A percentile compares a stretch with the other conserved stretches of the same genome.
Evolutionary conservation across 495 filamentous ascomycete species (phyloP).

Genomic region (Saxophila tyrrhenica): DNA sequence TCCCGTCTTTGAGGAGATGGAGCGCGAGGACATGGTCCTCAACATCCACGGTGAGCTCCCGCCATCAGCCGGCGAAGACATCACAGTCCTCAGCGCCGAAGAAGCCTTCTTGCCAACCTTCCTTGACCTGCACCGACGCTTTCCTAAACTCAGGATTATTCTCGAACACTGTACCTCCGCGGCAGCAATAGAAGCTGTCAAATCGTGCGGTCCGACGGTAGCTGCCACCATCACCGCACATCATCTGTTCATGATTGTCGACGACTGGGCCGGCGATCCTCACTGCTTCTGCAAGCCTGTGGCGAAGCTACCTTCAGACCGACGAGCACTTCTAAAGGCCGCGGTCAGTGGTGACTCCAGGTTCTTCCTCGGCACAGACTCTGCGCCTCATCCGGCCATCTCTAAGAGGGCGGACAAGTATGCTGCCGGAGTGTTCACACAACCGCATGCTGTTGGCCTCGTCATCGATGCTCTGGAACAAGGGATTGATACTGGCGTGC

Average conservation of each 20-base stretch:
- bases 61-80: conserved; percentile 31
- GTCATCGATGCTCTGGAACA: conserved; percentile 65
- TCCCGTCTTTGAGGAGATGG: conserved; percentile 72
- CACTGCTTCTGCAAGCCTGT: conserved; percentile 76
- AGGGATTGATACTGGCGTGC: conserved; percentile 51
- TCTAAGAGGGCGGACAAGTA: conserved; percentile 57
- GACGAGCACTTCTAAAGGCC: conserved; percentile 61
- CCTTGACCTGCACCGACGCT: conserved; percentile 54
- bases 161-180: conserved; percentile 74
- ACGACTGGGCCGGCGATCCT: conserved; percentile 63
- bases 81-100: conserved; percentile 72
- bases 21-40: conserved; percentile 50
- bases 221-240: conserved; percentile 66
- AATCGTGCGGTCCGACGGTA: conserved; percentile 62
- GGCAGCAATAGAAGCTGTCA: conserved; percentile 69
- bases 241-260: conserved; percentile 66
- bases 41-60: conserved; percentile 54
- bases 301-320: conserved; percentile 51
- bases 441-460: conserved; percentile 68
- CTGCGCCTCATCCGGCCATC: conserved; percentile 62
- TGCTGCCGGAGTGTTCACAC: conserved; percentile 85
- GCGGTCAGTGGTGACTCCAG: conserved; percentile 56
- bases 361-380: conserved; percentile 74
- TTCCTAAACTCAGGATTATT: conserved; percentile 73
- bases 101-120: conserved; percentile 69